Percentiles rank a stretch among this genome's conserved stretches.
Conservation (phyloP, 1,284 basidiomycete genomes). For the Sanghuangporus sanghuang region DNA sequence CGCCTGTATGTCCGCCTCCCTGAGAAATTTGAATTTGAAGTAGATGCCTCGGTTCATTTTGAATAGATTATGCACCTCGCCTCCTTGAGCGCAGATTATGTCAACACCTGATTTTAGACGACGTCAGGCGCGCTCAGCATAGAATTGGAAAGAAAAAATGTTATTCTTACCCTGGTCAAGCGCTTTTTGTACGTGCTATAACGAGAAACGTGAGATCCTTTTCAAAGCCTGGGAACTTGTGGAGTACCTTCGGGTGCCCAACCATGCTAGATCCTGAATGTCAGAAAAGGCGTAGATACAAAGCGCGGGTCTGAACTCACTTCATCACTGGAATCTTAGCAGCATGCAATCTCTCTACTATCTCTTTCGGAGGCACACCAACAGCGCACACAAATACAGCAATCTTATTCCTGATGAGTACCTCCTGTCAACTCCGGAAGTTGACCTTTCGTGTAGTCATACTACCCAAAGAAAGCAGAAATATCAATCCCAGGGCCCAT, state of each 20-base stretch:
- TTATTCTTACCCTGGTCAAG: constrained; percentile 52
- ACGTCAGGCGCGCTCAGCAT: background rate
- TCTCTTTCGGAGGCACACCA: constrained; percentile 80
- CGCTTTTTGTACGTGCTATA: constrained; percentile 75
- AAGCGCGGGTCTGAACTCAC: constrained; percentile 33
- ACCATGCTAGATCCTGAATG: constrained; percentile 59
- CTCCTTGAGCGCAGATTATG: constrained; percentile 81
- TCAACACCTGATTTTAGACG: constrained; percentile 58
- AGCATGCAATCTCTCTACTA: constrained; percentile 75
- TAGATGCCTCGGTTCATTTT: background rate
- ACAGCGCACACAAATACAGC: constrained; percentile 81
- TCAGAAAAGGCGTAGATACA: background rate
- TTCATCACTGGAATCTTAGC: constrained; percentile 84
- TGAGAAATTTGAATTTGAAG: background rate
- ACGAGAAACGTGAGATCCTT: background rate
- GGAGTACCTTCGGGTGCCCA: constrained; percentile 72
- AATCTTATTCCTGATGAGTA: constrained; percentile 74
- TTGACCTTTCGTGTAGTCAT: constrained; percentile 75
- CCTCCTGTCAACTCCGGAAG: constrained; percentile 69
- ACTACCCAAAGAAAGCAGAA: constrained; percentile 30
- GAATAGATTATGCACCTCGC: constrained; percentile 33
- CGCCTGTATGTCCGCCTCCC: constrained; percentile 76
- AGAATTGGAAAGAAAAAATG: background rate
- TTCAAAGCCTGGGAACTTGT: background rate
- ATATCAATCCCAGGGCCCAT: background rate